phyloP scores from a whole-genome alignment of 345 rosid genomes.

The Anacardium occidentale region DNA sequence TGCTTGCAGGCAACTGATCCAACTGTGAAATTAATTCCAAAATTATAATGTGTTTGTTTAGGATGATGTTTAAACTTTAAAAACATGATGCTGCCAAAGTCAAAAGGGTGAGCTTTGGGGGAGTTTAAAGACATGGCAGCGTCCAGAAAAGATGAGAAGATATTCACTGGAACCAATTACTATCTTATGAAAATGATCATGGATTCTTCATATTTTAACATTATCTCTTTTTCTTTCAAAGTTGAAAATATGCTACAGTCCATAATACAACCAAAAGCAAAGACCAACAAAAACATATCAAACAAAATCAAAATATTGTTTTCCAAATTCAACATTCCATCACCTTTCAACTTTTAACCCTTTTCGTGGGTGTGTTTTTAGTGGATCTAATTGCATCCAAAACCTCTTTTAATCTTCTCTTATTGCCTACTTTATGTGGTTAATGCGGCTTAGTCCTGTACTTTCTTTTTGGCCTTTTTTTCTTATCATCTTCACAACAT shows the following conservation, averaged over 20 bases:
- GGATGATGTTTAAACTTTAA: no score
- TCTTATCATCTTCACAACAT: neutral
- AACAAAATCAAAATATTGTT: constrained; percentile 39
- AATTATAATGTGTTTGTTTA: no score
- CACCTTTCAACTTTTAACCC: constrained; percentile 19
- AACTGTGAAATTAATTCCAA: no score
- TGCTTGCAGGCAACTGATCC: no score
- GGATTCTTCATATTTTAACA: constrained; percentile 16
- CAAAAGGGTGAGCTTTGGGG: constrained; percentile 30
- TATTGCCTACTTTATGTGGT: constrained; percentile 21
- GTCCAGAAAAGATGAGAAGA: constrained; percentile 22
- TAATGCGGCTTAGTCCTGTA: constrained; percentile 24
- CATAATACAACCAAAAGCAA: constrained; percentile 27
- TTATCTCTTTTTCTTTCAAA: constrained; percentile 19
- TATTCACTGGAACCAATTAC: constrained; percentile 23
- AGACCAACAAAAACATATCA: constrained; percentile 37
- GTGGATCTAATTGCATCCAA: constrained; percentile 37
- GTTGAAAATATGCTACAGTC: constrained; percentile 33
- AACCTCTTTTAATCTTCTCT: constrained; percentile 28
- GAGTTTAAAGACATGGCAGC: constrained; percentile 20
- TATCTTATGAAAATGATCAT: neutral
- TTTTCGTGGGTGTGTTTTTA: constrained; percentile 23
- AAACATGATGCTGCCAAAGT: constrained; percentile 12
- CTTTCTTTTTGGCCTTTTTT: constrained; percentile 18
- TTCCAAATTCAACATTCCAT: constrained; percentile 40